Conservation (phyloP, 2,329 filamentous ascomycete genomes). For the Monosporascus sp. region DNA sequence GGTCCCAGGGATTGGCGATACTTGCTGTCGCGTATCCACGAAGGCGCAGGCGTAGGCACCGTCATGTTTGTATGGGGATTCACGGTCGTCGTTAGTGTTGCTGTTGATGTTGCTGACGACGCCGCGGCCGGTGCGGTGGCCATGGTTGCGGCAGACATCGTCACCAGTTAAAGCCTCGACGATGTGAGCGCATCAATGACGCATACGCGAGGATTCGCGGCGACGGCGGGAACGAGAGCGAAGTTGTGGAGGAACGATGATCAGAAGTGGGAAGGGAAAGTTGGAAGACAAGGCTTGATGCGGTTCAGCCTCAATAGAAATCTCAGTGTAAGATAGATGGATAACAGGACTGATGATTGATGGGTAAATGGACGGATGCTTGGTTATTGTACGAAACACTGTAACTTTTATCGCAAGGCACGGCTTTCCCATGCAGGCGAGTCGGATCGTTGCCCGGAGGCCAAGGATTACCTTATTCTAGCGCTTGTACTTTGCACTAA, state of each 20-base stretch:
- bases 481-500: neutral
- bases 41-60: neutral
- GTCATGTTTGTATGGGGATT: neutral
- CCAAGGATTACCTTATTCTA: neutral
- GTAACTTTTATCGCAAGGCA: neutral
- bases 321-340: too few species aligned
- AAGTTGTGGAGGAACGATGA: neutral
- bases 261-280: neutral
- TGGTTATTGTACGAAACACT: too few species aligned
- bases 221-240: neutral
- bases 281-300: neutral
- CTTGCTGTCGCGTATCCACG: slow-evolving; percentile 41
- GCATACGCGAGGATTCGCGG: neutral
- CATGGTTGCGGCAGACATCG: neutral
- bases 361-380: neutral
- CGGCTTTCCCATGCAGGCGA: neutral
- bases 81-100: neutral
- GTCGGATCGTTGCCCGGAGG: neutral
- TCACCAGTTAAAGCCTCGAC: neutral
- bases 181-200: neutral
- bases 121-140: neutral
- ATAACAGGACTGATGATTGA: neutral
- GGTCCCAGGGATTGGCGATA: slow-evolving; percentile 63
- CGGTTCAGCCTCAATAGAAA: neutral
- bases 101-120: neutral